phyloP scores from a whole-genome alignment of 2,329 filamentous ascomycete species.

The Arachnomyces sp. region DNA sequence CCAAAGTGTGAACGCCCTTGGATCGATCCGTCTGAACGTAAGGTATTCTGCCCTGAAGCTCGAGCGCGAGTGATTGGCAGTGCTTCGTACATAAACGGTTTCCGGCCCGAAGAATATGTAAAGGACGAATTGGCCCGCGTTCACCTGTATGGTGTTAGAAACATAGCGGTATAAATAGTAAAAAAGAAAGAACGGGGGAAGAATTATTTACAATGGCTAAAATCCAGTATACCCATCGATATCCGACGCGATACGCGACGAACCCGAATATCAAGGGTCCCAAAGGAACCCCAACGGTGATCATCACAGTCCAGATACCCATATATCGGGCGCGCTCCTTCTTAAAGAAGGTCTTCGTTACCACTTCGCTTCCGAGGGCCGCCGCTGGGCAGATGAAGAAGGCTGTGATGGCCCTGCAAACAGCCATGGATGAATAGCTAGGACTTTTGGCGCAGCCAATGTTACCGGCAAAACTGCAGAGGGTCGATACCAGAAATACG shows the following conservation, averaged over 20 bases:
- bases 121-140: slow-evolving; percentile 49
- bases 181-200: slow-evolving; percentile 7
- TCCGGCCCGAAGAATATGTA: slow-evolving; percentile 52
- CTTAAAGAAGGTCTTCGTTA: slow-evolving; percentile 53
- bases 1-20: slow-evolving; percentile 38
- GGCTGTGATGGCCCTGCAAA: slow-evolving; percentile 45
- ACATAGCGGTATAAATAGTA: slow-evolving; percentile 6
- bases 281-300: slow-evolving; percentile 43
- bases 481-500: slow-evolving; percentile 45
- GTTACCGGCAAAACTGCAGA: slow-evolving; percentile 44
- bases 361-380: slow-evolving; percentile 50
- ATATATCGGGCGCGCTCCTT: slow-evolving; percentile 48
- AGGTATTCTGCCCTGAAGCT: slow-evolving; percentile 41
- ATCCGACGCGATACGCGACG: slow-evolving; percentile 47
- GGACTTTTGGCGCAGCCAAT: slow-evolving; percentile 47
- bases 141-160: slow-evolving; percentile 34
- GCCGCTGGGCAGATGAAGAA: slow-evolving; percentile 52
- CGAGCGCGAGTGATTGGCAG: slow-evolving; percentile 18
- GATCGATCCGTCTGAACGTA: slow-evolving; percentile 45
- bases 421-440: slow-evolving; percentile 43
- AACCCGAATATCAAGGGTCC: slow-evolving; percentile 30
- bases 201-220: slow-evolving; percentile 43
- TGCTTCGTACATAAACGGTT: slow-evolving; percentile 43
- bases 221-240: slow-evolving; percentile 54
- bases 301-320: slow-evolving; percentile 51